Conservation (phyloP, 2,329 filamentous ascomycete species). For the Stylonectria norvegica region DNA sequence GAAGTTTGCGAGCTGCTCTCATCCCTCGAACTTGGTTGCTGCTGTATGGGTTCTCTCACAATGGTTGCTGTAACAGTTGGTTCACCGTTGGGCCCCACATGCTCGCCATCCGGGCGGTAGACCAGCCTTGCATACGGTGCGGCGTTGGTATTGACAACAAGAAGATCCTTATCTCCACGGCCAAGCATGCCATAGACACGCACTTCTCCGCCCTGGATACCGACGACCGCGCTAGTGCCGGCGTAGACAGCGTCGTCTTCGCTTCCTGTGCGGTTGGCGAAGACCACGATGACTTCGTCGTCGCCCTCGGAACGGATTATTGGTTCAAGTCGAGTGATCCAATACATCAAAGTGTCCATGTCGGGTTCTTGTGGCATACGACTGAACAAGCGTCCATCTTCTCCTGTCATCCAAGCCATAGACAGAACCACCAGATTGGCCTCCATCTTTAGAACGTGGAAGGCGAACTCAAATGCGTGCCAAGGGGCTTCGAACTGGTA, state of each 20-base stretch:
- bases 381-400: slow-evolving; percentile 45
- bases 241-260: slow-evolving; percentile 68
- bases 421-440: slow-evolving; percentile 65
- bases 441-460: slow-evolving; percentile 52
- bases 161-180: slow-evolving; percentile 63
- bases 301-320: slow-evolving; percentile 49
- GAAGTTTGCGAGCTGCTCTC: too few relatives aligned
- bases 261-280: slow-evolving; percentile 66
- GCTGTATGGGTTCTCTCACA: too few relatives aligned
- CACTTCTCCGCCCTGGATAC: slow-evolving; percentile 62
- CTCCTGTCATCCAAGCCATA: slow-evolving; percentile 74
- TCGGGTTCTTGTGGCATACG: slow-evolving; percentile 58
- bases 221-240: slow-evolving; percentile 69
- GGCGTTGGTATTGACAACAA: slow-evolving; percentile 62
- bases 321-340: slow-evolving; percentile 69
- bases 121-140: slow-evolving; percentile 46
- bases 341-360: slow-evolving; percentile 71
- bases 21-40: too few relatives aligned
- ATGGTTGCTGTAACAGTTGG: not conserved
- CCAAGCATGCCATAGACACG: slow-evolving; percentile 67
- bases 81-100: not conserved
- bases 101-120: slow-evolving; percentile 10
- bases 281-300: slow-evolving; percentile 64
- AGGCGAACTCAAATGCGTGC: slow-evolving; percentile 43
- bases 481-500: slow-evolving; percentile 40